Evolutionary conservation across 129 eudicot genomes (phyloP), one percentile per base, ranked within the genome.

Genomic region (Flaveria brownii): DNA sequence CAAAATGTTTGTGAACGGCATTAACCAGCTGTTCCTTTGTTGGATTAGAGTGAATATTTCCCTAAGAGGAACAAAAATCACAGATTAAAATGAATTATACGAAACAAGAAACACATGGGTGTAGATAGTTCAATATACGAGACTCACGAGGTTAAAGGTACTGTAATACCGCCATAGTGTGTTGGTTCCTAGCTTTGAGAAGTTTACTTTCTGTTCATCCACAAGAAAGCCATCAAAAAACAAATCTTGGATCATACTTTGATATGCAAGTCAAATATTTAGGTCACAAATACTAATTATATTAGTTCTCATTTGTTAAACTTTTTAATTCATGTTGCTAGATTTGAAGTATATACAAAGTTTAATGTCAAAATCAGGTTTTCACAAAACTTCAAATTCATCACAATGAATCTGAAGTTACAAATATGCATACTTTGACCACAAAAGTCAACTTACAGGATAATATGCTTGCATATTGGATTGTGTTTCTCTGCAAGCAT

Each of bases 141-240:
- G 16, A 84, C 97, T 33, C 54, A 93, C 98, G 23, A 93, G 93
- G 70, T 91, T 87, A 84, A 86, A 93, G 81, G 78, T 80, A 49
- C 87, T 89, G 80, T 88, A 87, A 70, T 93, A 93, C 87, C 97
- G 90, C 93, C 96, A 87, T 62, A 93, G 79, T 16, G 98, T 87
- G 83, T 80, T 81, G 61, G 87, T 88, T 71, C 98, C 97, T 1
- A 93, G 91, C 84, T 85, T 93, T 33, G 90, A 85, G 84, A 93
- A 68, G 84, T 90, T 91, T 74, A 91, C 92, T 74, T 87, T 87
- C 97, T 93, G 88, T 54, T 73, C 69, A 51, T 41, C 11, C 49
- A 72, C 66, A 66, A 70, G 0, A 18, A 56, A 56, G 13, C 62
- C 62, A 1, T 56, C 4, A 56, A n/a, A 14, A 16, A 57, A n/a